Evolutionary conservation across 306 rosid genomes (phyloP).

Genomic region (Herpetospermum pedunculosum): DNA sequence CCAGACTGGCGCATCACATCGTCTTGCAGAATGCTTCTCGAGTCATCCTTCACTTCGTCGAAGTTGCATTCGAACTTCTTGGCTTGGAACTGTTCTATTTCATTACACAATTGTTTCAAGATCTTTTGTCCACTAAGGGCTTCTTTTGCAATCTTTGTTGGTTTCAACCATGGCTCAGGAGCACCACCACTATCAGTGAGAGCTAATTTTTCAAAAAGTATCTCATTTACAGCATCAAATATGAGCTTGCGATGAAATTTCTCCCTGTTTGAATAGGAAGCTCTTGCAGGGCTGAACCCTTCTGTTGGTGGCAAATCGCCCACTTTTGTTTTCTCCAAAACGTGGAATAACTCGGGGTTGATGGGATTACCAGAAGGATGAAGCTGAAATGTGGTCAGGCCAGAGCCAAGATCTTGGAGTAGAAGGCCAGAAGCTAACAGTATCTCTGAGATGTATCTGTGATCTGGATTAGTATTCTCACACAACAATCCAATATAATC

Average conservation of each 20-base stretch:
- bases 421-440: slow-evolving; percentile 77
- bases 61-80: slow-evolving; percentile 30
- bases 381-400: slow-evolving; percentile 50
- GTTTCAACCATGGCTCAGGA: slow-evolving; percentile 47
- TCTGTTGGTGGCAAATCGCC: slow-evolving; percentile 47
- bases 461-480: slow-evolving; percentile 68
- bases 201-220: slow-evolving; percentile 42
- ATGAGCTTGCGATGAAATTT: slow-evolving; percentile 63
- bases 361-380: slow-evolving; percentile 78
- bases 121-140: slow-evolving; percentile 60
- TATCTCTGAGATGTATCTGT: slow-evolving; percentile 76
- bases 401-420: slow-evolving; percentile 58
- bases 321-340: slow-evolving; percentile 82
- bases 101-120: slow-evolving; percentile 62
- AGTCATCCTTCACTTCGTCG: slow-evolving; percentile 44
- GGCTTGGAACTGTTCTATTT: slow-evolving; percentile 52
- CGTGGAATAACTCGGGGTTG: slow-evolving; percentile 72
- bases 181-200: slow-evolving; percentile 19
- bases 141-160: slow-evolving; percentile 43
- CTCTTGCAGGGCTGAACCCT: slow-evolving; percentile 25
- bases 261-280: slow-evolving; percentile 18
- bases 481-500: slow-evolving; percentile 78
- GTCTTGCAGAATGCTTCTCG: slow-evolving; percentile 35
- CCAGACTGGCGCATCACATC: slow-evolving; percentile 46
- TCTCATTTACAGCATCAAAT: slow-evolving; percentile 76